These are phyloP conservation scores for Talaromyces sp. DNA, from an alignment of 2,329 filamentous ascomycete genomes.

Conservation along the genomic window DNA sequence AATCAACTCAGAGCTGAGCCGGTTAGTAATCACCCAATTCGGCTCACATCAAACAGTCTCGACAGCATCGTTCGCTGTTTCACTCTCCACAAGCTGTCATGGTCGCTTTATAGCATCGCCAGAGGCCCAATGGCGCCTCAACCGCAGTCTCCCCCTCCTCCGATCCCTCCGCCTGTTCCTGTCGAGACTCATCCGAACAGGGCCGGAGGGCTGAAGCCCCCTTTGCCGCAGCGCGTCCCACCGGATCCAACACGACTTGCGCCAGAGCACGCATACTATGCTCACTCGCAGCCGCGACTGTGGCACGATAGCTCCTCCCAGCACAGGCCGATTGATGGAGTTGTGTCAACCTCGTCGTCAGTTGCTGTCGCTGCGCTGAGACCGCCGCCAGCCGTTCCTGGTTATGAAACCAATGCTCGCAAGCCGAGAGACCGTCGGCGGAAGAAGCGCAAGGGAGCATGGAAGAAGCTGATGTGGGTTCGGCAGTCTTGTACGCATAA, in stretches of 20 bases:
- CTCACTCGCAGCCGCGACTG: constrained; percentile 54
- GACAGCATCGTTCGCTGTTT: neutral
- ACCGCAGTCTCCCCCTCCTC: constrained; percentile 25
- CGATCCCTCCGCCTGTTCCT: constrained; percentile 39
- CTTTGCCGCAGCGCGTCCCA: constrained; percentile 33
- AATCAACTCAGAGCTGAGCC: too few species aligned
- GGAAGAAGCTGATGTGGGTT: constrained; percentile 97
- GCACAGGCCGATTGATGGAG: constrained; percentile 29
- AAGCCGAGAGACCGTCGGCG: constrained; percentile 56
- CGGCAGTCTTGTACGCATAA: constrained; percentile 74
- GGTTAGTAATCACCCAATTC: too few species aligned
- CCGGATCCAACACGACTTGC: constrained; percentile 64
- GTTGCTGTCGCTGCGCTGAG: constrained; percentile 35
- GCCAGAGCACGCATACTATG: constrained; percentile 75
- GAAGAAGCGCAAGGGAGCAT: constrained; percentile 64
- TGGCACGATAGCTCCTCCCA: constrained; percentile 36
- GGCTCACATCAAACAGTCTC: too few species aligned
- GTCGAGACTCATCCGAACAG: constrained; percentile 43
- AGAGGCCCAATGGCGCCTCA: constrained; percentile 16
- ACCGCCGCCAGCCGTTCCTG: constrained; percentile 34
- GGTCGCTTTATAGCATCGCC: constrained; percentile 6
- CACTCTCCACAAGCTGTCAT: constrained; percentile 1
- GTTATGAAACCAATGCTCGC: constrained; percentile 38
- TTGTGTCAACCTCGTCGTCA: constrained; percentile 33
- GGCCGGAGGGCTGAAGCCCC: constrained; percentile 28